Evolutionary conservation across 2,329 filamentous ascomycete species (phyloP).

Genomic region (Sordariomycetes sp.): DNA sequence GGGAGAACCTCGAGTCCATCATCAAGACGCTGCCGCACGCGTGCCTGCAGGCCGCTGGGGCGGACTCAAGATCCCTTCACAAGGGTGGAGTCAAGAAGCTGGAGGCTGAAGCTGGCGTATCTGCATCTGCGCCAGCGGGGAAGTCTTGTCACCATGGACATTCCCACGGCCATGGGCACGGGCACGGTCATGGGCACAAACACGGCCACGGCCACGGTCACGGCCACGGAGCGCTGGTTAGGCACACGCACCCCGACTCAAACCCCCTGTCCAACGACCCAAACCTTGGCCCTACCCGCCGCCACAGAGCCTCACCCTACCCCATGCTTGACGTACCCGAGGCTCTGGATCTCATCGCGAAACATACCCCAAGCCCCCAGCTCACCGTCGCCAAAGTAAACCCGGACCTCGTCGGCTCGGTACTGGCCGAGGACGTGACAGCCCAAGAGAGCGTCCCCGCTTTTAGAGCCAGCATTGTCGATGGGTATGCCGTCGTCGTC

Average conservation of each 20-base stretch:
- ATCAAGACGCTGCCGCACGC: constrained; percentile 89
- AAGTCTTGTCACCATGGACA: constrained; percentile 20
- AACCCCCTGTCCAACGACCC: constrained; percentile 50
- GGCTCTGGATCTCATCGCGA: constrained; percentile 61
- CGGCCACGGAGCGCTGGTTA: constrained; percentile 53
- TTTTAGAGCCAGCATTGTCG: constrained; percentile 91
- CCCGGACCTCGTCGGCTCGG: constrained; percentile 57
- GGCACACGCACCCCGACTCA: constrained; percentile 59
- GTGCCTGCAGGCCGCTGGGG: constrained; percentile 79
- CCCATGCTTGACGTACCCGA: constrained; percentile 83
- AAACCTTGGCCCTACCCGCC: constrained; percentile 49
- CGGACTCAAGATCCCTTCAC: constrained; percentile 71
- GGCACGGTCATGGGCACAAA: constrained; percentile 38
- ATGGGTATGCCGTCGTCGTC: constrained; percentile 82
- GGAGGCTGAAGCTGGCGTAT: constrained; percentile 65
- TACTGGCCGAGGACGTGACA: constrained; percentile 73
- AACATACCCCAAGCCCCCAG: constrained; percentile 57
- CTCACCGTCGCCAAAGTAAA: constrained; percentile 50
- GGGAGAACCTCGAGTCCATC: constrained; percentile 82
- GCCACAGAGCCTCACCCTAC: constrained; percentile 80
- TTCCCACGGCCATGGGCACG: constrained; percentile 30
- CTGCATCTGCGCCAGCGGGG: not conserved
- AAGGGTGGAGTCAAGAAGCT: constrained; percentile 72
- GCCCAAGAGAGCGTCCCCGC: constrained; percentile 80
- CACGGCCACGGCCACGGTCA: constrained; percentile 49